Base-by-base conservation (phyloP, 768 basidiomycete genomes). In the Cubamyces lactineus region DNA sequence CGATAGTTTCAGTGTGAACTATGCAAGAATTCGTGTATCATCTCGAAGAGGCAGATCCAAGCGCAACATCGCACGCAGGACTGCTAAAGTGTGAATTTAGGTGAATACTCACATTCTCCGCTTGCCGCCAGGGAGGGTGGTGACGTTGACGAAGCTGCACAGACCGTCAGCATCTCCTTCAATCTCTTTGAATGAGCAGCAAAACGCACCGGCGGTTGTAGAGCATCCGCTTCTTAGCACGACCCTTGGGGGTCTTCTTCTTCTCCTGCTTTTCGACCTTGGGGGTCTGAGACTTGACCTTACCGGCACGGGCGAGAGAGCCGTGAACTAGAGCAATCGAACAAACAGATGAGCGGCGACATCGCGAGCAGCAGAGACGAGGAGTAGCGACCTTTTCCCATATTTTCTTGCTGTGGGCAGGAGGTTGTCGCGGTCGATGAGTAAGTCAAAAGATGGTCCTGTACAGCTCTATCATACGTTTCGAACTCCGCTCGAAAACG, bases 221-320 rank as follows among this genome's bases (percentile, higher is more conserved):
- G 66, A 94, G 80, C 69, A 92, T 81, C 67, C 93, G 85, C 85
- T 98, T 98, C 90, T 96, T 97, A 65, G 96, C 96, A 75, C 96
- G 94, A 66, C 96, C 96, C 80, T 91, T 96, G 59, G 94, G 94
- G 41, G 81, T 87, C 88, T 98, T 98, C 90, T 95, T 95, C 90
- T 97, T 98, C 83, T 98, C 96, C 82, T 96, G 94, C 78, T 89
- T 87, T 73, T 97, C 96, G 74, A 97, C 96, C 82, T 98, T 98
- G 73, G 96, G 96, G 73, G 90, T 92, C 81, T 96, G 94, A 70
- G 92, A 93, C 82, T 94, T 97, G 84, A 98, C 96, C 87, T 98
- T 98, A 78, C 96, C 96, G 76, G 95, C 95, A 84, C 95, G 95
- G 81, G 95, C 95, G 82, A 96, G 94, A 77, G 95, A 98, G 78